Base-by-base conservation (phyloP, 257 asterid species). In the Cinchona pubescens region DNA sequence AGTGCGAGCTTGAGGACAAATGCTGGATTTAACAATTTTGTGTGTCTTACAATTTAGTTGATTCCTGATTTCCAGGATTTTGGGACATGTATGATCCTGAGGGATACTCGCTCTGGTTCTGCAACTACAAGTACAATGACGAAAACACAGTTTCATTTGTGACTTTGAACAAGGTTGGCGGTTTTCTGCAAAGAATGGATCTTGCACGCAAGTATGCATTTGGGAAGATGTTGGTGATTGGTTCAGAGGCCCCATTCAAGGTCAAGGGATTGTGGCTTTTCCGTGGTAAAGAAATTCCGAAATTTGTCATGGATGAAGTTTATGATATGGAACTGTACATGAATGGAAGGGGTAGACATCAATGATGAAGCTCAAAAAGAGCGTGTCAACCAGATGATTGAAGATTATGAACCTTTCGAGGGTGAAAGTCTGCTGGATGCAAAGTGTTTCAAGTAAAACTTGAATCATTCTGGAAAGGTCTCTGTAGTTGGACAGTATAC, bases 1-100 rank as follows among this genome's bases (percentile, higher is more conserved):
- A 25, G 63, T 27, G 18, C 4, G 23, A 58, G 35, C 35, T n/a
- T 21, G 60, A 3, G 18, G 13, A 12, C 32, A 10, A 58, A 25
- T 25, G 63, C 63, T 58, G 63, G 63, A 14, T 25, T 58, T 38
- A 9, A 58, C 3, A 5, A 9, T 14, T 21, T 23, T 21, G 5
- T 25, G 63, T 58, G 7, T 27, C 18, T 25, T 25, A 58, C 35
- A 58, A 12, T 25, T 12, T 27, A 25, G 18, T 10, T 25, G 10
- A 37, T 37, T 19, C 21, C 5, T n/a, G 29, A 7, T 63, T 71
- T 81, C 55, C 84, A 94, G 99, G 99, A 38, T 94, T 94, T 59
- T 94, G 97, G 99, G 97, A 94, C 73, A 94, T 94, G 99, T 94
- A 86, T 53, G 99, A 94, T 67, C 96, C 96, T 0, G 99, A 94